A percentile compares a stretch with the other conserved stretches of the same genome.
phyloP scores from a whole-genome alignment of 169 alveolate genomes.

The Ichthyophthirius multifiliis region DNA sequence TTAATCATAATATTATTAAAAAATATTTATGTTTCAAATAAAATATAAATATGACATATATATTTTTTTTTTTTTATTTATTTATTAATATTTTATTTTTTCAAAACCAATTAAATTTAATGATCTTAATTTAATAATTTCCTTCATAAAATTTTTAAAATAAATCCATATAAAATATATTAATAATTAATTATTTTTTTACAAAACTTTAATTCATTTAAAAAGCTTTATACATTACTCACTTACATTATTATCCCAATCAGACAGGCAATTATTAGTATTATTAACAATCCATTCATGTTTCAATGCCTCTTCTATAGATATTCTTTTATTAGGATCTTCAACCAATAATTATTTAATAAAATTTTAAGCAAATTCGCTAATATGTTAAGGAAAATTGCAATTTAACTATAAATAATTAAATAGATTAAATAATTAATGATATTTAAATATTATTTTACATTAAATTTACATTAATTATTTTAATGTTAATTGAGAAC shows the following conservation, averaged over 20 bases:
- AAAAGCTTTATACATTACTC: not conserved
- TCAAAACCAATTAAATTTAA: no score
- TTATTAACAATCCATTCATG: not conserved
- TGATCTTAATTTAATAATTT: no score
- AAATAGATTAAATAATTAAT: not conserved
- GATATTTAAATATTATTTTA: not conserved
- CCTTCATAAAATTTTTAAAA: no score
- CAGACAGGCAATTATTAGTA: not conserved
- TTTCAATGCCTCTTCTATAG: not conserved
- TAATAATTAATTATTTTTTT: no score
- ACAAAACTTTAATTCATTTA: no score
- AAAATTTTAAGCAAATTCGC: not conserved
- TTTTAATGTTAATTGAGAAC: not conserved
- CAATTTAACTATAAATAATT: not conserved
- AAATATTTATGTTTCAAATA: no score
- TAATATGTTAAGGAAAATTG: not conserved
- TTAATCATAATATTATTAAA: no score
- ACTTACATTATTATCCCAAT: conserved; percentile 4
- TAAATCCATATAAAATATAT: no score
- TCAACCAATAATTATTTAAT: not conserved
- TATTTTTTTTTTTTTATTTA: no score
- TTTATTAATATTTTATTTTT: no score
- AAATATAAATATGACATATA: no score
- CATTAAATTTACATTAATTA: not conserved
- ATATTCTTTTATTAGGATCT: not conserved